phyloP scores from a whole-genome alignment of 129 eudicot species.

The Mikania micrantha region DNA sequence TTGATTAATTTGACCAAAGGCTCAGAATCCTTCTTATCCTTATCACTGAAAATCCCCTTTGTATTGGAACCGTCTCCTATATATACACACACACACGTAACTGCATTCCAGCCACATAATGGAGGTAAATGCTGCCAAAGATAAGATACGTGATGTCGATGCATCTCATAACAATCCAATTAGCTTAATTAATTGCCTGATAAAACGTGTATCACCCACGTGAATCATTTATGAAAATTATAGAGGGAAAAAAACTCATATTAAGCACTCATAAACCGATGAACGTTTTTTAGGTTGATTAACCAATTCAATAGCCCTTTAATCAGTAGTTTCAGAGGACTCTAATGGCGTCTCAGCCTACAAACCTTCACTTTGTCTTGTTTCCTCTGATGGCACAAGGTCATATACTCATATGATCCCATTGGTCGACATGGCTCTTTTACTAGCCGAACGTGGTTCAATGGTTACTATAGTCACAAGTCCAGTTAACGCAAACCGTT shows the following conservation, averaged over 20 bases:
- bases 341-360: constrained; percentile 4
- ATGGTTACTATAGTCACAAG: too few species aligned
- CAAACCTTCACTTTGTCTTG: too few species aligned
- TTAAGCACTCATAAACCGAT: neutral
- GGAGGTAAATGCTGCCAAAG: constrained; percentile 6
- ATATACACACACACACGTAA: too few species aligned
- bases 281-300: neutral
- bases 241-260: neutral
- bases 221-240: neutral
- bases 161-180: neutral
- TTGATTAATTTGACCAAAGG: too few species aligned
- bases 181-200: constrained; percentile 8
- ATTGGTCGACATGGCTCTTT: constrained; percentile 34
- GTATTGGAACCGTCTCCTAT: too few species aligned
- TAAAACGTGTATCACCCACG: neutral
- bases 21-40: too few species aligned
- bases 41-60: too few species aligned
- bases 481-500: too few species aligned
- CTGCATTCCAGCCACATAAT: neutral
- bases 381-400: constrained; percentile 46
- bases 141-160: neutral
- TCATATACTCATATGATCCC: constrained; percentile 44
- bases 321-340: neutral
- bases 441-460: constrained; percentile 41
- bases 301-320: neutral